Base-by-base conservation (phyloP, 2,329 filamentous ascomycete species). In the Aureobasidium melanogenum region DNA sequence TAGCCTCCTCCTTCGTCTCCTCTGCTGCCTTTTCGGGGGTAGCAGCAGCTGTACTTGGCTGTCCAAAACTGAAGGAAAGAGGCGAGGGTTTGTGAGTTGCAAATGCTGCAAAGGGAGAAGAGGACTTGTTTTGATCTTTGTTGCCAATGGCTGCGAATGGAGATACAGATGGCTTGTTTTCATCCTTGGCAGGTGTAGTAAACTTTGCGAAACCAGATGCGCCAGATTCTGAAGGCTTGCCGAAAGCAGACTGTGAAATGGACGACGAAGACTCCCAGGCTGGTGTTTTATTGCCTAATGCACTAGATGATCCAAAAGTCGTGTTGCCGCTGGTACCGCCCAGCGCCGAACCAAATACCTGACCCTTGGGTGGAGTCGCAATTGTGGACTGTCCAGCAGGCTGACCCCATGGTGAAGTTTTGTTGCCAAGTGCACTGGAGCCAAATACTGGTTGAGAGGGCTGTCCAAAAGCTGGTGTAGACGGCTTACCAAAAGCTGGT, bases 11-110 rank as follows among this genome's bases (percentile, higher is more conserved):
- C 43, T 65, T 65, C n/a, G 68, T 67, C 43, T 68, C 63, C 4
- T 66, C 61, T 24, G 67, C 47, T 19, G 70, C 65, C 61, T 68
- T 32, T 5, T 30, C 26, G 10, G 59, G 46, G 15, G 28, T 24
- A 1, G 50, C 28, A 30, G 58, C 36, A 24, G 30, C 14, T 28
- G 59, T 28, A 38, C 64, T 68, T 30, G 65, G 60, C 28, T 59
- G 22, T 3, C 56, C 38, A 63, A 63, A 44, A 63, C 38, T 36
- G 66, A 63, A 47, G 55, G 63, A 61, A 63, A 44, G 30, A 8
- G 28, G 65, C 63, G 19, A 75, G 70, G 15, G 69, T 63, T 59
- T 67, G 17, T 64, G 64, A 17, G 70, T 68, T 44, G 70, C 66
- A 30, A 62, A 38, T 56, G 34, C 54, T 34, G 57, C 66, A 44